phyloP scores from a whole-genome alignment of 805 yeast species.

The Lipomyces yamadae region DNA sequence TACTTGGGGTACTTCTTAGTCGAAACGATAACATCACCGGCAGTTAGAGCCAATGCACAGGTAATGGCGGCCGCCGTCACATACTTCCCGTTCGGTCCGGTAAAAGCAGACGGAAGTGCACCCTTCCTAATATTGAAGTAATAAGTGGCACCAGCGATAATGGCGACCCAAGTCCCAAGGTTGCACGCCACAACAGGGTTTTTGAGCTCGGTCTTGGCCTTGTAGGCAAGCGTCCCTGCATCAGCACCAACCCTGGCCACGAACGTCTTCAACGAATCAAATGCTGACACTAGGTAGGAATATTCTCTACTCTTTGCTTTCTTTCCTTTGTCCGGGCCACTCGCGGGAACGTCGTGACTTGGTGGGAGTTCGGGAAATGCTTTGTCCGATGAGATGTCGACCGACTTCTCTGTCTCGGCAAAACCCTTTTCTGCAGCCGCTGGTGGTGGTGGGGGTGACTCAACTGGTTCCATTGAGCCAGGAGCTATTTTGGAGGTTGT shows the following conservation, averaged over 20 bases:
- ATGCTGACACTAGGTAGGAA: slow-evolving; percentile 6
- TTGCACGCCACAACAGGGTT: slow-evolving; percentile 23
- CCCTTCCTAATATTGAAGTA: background rate
- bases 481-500: slow-evolving; percentile 1
- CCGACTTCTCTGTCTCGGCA: slow-evolving; percentile 2
- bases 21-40: slow-evolving; percentile 18
- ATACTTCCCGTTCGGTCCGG: slow-evolving; percentile 9
- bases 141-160: slow-evolving; percentile 3
- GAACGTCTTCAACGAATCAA: slow-evolving; percentile 18
- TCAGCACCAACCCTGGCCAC: background rate
- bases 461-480: background rate
- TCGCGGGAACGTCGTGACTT: slow-evolving; percentile 7
- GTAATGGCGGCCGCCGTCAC: slow-evolving; percentile 11
- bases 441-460: background rate
- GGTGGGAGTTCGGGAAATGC: slow-evolving; percentile 23
- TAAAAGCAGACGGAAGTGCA: slow-evolving; percentile 11
- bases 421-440: background rate
- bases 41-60: slow-evolving; percentile 13
- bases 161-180: slow-evolving; percentile 17
- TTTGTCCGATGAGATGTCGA: background rate
- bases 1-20: slow-evolving; percentile 16
- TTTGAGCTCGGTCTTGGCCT: slow-evolving; percentile 8
- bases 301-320: slow-evolving; percentile 9
- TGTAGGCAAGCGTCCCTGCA: background rate
- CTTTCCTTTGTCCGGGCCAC: slow-evolving; percentile 8